Base-by-base conservation (phyloP, 2,329 filamentous ascomycete genomes). In the Pseudofabraea citricarpa region DNA sequence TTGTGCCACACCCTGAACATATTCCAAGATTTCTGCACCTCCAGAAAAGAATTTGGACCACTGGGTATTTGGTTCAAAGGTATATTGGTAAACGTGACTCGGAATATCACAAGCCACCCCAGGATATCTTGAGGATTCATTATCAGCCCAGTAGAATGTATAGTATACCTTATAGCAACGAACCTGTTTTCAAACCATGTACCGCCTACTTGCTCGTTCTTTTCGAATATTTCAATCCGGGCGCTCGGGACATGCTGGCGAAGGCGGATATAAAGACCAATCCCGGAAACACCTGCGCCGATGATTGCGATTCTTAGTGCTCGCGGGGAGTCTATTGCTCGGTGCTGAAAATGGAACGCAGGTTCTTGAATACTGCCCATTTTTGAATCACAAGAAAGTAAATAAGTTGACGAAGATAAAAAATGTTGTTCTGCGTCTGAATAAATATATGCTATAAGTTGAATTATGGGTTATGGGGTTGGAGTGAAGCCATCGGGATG, bases 31-130 rank as follows among this genome's bases (percentile, higher is more conserved):
- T 55, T 80, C 76, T 53, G 79, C 73, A 52, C 80, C 75, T 0
- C 72, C 71, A 0, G 77, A 72, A 51, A 77, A 79, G 42, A 74
- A 67, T 22, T 75, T 60, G 0, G 72, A 70, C 76, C 77, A 80
- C 47, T 72, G 64, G 1, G 72, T 61, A 37, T 77, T 78, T 44
- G 76, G 73, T 35, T 74, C 76, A 50, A 79, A 81, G 8, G 72
- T 76, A 56, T 70, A 79, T 37, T 68, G 73, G 59, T 80, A 80
- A 1, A 74, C 78, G 60, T 80, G 36, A 18, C 27, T 29, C 6
- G 74, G 73, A 18, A 77, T 67, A 35, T 64, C 61, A 36, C 74
- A 77, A 48, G 70, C 74, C 51, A 70, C 74, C 2, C 69, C 75
- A 2, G 72, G 74, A 49, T 75, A 80, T 44, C 69, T 72, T 12